A percentile compares a stretch with the other conserved stretches of the same genome.
Conservation (phyloP, 139 green algal genomes). For the Edaphochlamys debaryana region DNA sequence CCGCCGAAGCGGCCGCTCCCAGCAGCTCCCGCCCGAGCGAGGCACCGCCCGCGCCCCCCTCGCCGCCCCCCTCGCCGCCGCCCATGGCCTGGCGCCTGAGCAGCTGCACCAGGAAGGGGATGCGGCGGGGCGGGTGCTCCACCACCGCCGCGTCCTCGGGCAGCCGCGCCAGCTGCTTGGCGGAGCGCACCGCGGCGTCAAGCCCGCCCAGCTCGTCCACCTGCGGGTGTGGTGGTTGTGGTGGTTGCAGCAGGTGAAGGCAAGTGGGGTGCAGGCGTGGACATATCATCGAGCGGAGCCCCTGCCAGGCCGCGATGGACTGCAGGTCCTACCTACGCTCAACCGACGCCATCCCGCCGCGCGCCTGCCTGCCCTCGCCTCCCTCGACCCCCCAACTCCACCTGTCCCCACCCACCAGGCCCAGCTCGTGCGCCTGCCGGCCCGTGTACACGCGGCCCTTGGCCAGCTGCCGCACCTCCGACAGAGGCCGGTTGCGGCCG, state of each 20-base stretch:
- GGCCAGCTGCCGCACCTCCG: slow-evolving; percentile 56
- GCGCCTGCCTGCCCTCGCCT: no score
- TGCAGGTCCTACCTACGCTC: no score
- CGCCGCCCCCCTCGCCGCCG: background rate
- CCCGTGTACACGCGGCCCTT: slow-evolving; percentile 93
- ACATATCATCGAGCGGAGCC: no score
- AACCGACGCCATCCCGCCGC: no score
- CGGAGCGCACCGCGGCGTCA: slow-evolving; percentile 71
- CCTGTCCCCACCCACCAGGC: no score
- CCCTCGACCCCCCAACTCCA: no score
- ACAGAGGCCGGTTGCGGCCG: slow-evolving; percentile 42
- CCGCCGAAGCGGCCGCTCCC: background rate
- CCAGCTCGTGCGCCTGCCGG: slow-evolving; percentile 62
- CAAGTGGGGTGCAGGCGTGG: no score
- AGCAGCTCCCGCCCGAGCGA: background rate
- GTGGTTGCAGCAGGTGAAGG: no score
- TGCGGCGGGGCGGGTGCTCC: slow-evolving; percentile 20
- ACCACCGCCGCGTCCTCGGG: slow-evolving; percentile 28
- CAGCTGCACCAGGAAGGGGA: slow-evolving; percentile 46
- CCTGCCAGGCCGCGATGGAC: no score
- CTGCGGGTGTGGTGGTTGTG: no score
- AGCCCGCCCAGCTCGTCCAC: slow-evolving; percentile 91
- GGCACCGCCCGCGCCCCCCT: background rate
- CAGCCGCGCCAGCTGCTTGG: slow-evolving; percentile 72
- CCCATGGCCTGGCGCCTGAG: slow-evolving; percentile 9